Evolutionary conservation across 352 stramenopile species (phyloP), one percentile per base, ranked within the genome.

Genomic region (Pythium brachiatum): DNA sequence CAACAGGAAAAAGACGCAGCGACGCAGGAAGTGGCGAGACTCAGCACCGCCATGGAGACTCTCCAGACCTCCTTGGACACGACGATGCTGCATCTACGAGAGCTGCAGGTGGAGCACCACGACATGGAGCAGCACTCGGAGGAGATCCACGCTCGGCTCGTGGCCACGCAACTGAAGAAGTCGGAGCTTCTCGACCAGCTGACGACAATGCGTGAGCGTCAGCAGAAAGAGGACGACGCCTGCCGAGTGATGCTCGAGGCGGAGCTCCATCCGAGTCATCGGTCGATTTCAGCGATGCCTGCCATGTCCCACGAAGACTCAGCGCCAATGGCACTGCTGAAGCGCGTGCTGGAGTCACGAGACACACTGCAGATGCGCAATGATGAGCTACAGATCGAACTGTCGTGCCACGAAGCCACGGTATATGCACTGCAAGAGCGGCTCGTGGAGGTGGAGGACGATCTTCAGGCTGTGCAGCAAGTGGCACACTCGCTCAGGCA

Each of bases 71-170:
- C 83, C 13, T 69, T 76, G 26, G 76, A 87, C 26, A 74, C 72
- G 31, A 41, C 76, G 9, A 32, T 64, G 9, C 64, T 84, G 27
- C 69, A 70, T 18, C 72, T 70, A 62, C 66, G 78, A 9, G 80
- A 88, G 62, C 63, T 89, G 47, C 68, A 79, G 51, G 62, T 70
- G 6, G 83, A 90, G 26, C 72, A 87, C 39, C 52, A 62, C 15
- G 80, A 89, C 57, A 52, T 82, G 2, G 60, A 75, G 13, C 66
- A 72, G 5, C 74, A 89, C 31, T 67, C 72, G 1, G 79, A 90
- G 7, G 78, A 89, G 50, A 65, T 92, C 18, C 83, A 90, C 50
- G 57, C 66, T 18, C 69, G 74, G 12, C 69, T 90, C 8, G 74
- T 89, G 18, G 73, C 76, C 7, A 71, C 74, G 1, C 74, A 89